Conservation (phyloP, 495 filamentous ascomycete species). For the Talaromyces trachyspermus region DNA sequence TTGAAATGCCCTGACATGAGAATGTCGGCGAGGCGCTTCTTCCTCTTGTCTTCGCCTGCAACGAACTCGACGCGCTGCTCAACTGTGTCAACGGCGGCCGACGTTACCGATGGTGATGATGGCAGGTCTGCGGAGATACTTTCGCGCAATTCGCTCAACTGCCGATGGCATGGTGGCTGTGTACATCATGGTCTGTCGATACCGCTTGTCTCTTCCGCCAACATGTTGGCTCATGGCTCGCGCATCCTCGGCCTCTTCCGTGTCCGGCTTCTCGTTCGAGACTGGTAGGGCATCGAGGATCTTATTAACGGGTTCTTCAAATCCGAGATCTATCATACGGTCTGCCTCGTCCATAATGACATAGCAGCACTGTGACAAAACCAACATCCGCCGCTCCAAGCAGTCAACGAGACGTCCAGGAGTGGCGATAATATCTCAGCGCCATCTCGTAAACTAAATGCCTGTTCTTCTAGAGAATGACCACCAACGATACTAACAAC, state of each 20-base stretch:
- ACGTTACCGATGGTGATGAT: conserved; percentile 92
- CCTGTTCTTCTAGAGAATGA: conserved; percentile 91
- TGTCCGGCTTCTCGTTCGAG: conserved; percentile 91
- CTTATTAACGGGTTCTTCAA: conserved; percentile 96
- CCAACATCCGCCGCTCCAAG: conserved; percentile 86
- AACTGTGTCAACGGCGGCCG: conserved; percentile 96
- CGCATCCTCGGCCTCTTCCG: conserved; percentile 86
- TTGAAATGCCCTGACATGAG: conserved; percentile 78
- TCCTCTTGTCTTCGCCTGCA: conserved; percentile 87
- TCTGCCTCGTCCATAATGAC: conserved; percentile 99
- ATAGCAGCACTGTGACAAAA: conserved; percentile 94
- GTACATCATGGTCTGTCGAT: conserved; percentile 99
- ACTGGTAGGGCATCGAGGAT: conserved; percentile 97
- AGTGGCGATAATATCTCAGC: conserved; percentile 99
- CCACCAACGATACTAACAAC: conserved; percentile 97
- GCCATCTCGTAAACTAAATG: conserved; percentile 85
- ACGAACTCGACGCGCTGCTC: conserved; percentile 96
- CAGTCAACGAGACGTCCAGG: conserved; percentile 96
- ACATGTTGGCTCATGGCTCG: conserved; percentile 75
- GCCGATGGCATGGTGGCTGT: conserved; percentile 95
- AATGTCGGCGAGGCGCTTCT: conserved; percentile 92
- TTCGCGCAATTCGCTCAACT: conserved; percentile 91
- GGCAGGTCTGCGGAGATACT: conserved; percentile 88
- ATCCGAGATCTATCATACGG: conserved; percentile 97
- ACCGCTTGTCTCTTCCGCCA: conserved; percentile 68